phyloP scores from a whole-genome alignment of 2,329 filamentous ascomycete genomes.

The Nemania serpens region DNA sequence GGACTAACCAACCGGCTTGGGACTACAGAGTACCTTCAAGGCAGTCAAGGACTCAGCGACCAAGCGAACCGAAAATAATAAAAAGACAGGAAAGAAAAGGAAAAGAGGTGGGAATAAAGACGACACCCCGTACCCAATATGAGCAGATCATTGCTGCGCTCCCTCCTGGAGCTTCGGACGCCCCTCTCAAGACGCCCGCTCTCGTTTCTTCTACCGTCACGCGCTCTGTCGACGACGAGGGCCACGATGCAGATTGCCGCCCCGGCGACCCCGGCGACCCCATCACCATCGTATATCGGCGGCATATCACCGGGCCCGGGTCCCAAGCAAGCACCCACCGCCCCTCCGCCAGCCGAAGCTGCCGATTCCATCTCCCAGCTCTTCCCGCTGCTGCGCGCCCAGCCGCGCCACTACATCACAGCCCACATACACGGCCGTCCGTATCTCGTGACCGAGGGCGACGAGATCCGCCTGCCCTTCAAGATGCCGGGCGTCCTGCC shows the following conservation, averaged over 20 bases:
- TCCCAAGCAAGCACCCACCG: slow-evolving; percentile 6
- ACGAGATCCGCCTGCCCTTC: slow-evolving; percentile 78
- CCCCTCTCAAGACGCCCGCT: slow-evolving; percentile 52
- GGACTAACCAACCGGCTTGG: neutral
- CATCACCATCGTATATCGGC: slow-evolving; percentile 38
- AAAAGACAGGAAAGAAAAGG: neutral
- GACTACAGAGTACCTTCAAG: slow-evolving; percentile 26
- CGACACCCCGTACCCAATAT: slow-evolving; percentile 40
- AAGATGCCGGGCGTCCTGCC: slow-evolving; percentile 75
- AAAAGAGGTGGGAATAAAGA: neutral
- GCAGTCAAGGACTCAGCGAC: slow-evolving; percentile 19
- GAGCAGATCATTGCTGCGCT: slow-evolving; percentile 66
- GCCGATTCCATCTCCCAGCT: slow-evolving; percentile 56
- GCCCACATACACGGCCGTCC: slow-evolving; percentile 78
- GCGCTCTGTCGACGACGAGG: slow-evolving; percentile 43
- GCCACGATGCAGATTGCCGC: slow-evolving; percentile 36
- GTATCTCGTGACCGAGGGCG: slow-evolving; percentile 79
- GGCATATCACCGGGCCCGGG: slow-evolving; percentile 24
- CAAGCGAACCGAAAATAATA: neutral
- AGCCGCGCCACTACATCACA: slow-evolving; percentile 78
- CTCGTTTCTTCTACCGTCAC: slow-evolving; percentile 56
- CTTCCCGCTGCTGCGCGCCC: slow-evolving; percentile 72
- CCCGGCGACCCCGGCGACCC: too few relatives aligned
- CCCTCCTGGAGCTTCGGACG: slow-evolving; percentile 63
- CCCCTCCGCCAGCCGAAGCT: slow-evolving; percentile 49